Percentiles rank a stretch among this genome's conserved stretches.
These are phyloP conservation scores for Plasmodium gonderi DNA, from an alignment of 169 alveolate species.

Conservation along the genomic window DNA sequence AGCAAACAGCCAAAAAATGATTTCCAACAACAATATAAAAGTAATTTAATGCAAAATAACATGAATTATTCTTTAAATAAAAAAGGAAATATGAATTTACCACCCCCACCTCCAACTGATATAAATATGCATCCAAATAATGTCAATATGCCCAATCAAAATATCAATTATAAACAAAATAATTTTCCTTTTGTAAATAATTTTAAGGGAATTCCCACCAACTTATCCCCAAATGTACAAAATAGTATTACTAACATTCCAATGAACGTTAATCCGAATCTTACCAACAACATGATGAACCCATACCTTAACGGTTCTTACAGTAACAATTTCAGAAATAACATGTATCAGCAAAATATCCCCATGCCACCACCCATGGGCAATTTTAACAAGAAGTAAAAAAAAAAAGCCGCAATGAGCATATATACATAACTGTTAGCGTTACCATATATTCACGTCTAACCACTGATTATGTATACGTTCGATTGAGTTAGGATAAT, in stretches of 20 bases:
- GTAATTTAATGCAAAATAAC: conserved; percentile 64
- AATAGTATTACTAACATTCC: conserved; percentile 42
- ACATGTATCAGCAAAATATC: conserved; percentile 59
- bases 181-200: conserved; percentile 72
- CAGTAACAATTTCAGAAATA: conserved; percentile 43
- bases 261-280: conserved; percentile 53
- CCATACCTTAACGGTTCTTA: conserved; percentile 66
- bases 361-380: conserved; percentile 69
- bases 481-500: too few species aligned
- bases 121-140: conserved; percentile 48
- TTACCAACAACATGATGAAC: conserved; percentile 64
- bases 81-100: conserved; percentile 70
- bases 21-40: conserved; percentile 70
- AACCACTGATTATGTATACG: too few species aligned
- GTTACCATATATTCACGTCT: too few species aligned
- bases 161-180: conserved; percentile 60
- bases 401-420: too few species aligned
- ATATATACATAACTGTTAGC: too few species aligned
- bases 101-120: conserved; percentile 74
- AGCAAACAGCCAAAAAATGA: conserved; percentile 58
- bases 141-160: conserved; percentile 56
- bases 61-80: conserved; percentile 66
- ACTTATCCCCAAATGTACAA: conserved; percentile 57
- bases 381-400: conserved; percentile 48
- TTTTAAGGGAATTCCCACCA: conserved; percentile 54